A percentile compares a stretch with the other conserved stretches of the same genome.
Conservation (phyloP, 2,329 filamentous ascomycete species). For the Calonectria leucothoes region DNA sequence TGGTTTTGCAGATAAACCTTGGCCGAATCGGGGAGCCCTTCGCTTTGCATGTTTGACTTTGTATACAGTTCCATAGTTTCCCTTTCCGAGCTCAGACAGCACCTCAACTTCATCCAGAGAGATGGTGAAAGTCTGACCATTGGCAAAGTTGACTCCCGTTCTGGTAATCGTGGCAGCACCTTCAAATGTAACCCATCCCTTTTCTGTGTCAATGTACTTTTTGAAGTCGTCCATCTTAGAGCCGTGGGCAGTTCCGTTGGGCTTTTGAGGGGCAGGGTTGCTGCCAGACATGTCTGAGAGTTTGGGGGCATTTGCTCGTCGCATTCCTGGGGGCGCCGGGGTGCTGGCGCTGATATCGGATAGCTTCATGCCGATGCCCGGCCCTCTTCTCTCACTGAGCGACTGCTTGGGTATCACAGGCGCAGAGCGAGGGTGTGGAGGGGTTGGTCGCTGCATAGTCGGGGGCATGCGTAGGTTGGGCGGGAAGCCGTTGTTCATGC, state of each 20-base stretch:
- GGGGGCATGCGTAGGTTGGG: slow-evolving; percentile 56
- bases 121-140: slow-evolving; percentile 90
- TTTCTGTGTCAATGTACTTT: slow-evolving; percentile 91
- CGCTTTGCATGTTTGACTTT: slow-evolving; percentile 89
- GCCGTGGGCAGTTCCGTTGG: slow-evolving; percentile 53
- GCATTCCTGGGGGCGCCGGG: slow-evolving; percentile 39
- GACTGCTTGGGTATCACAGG: slow-evolving; percentile 65
- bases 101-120: slow-evolving; percentile 96
- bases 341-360: slow-evolving; percentile 32
- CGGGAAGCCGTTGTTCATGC: slow-evolving; percentile 56
- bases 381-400: slow-evolving; percentile 73
- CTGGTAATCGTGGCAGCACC: slow-evolving; percentile 92
- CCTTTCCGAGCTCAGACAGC: slow-evolving; percentile 92
- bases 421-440: slow-evolving; percentile 65
- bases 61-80: slow-evolving; percentile 98
- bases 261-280: slow-evolving; percentile 28
- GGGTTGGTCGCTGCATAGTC: slow-evolving; percentile 58
- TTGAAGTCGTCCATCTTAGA: slow-evolving; percentile 71
- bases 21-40: slow-evolving; percentile 67
- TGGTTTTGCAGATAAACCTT: slow-evolving; percentile 64
- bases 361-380: slow-evolving; percentile 35
- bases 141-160: slow-evolving; percentile 91
- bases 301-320: slow-evolving; percentile 53
- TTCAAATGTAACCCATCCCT: slow-evolving; percentile 91
- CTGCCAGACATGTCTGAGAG: slow-evolving; percentile 54